Base-by-base conservation (phyloP, 306 rosid genomes). In the Coriaria nepalensis region DNA sequence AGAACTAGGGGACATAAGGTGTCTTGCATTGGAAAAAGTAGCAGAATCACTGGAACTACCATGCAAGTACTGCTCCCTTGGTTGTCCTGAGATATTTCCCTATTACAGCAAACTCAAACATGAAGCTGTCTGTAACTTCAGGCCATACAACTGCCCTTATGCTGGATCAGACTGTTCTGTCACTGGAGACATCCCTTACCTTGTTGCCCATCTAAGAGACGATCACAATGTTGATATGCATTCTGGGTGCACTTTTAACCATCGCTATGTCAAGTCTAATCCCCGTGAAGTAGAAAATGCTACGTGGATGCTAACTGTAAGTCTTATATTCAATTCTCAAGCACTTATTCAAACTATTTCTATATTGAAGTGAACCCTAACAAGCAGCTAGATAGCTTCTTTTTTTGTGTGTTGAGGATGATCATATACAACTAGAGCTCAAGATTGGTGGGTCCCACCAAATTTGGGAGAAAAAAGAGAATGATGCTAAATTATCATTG, bases 221-320 rank as follows among this genome's bases (percentile, higher is more conserved):
- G 82, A 81, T 50, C 93, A 81, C 73, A 78, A 75, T 60, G 93
- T 81, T 61, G 93, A 81, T 56, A 81, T 81, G 93, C 93, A 81
- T 56, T 74, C 86, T n/a, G 86, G 86, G 38, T 77, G 70, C 68
- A 78, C 93, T 36, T 81, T 81, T 47, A 81, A 81, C 75, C 93
- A 81, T 72, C 93, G 93, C 33, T 81, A 77, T 44, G 93, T 81
- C 29, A 81, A 81, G 71, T 72, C 93, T 32, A 74, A 81, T 74
- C 93, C 93, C 40, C 56, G 62, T 32, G 93, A 81, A 81, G 93
- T 81, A 43, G 93, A 81, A 69, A 81, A 81, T 67, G 93, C 93
- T 50, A 81, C 93, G 2, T 81, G 93, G 93, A 81, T 81, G 93
- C 52, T 81, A 61, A 81, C 93, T 46, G 93, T 81, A 71, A 75